Conservation (phyloP, 345 rosid species). For the Melaleuca alternifolia region DNA sequence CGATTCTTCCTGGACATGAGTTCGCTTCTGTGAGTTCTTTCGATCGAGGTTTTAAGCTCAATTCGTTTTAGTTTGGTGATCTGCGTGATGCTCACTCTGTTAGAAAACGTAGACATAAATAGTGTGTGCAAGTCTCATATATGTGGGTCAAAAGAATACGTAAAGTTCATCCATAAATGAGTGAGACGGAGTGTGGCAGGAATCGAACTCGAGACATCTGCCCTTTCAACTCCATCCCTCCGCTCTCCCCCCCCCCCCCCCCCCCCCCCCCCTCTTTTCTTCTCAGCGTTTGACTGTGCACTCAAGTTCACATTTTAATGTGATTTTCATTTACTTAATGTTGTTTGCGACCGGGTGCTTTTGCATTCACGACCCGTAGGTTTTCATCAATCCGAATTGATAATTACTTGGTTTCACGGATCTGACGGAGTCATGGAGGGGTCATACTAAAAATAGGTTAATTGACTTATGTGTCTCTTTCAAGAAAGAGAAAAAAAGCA, state of each 20-base stretch:
- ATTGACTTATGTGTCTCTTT: neutral
- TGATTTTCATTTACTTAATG: neutral
- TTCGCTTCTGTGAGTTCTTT: slow-evolving; percentile 69
- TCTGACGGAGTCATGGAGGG: neutral
- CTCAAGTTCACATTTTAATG: neutral
- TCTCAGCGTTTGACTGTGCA: neutral
- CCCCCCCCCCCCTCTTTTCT: neutral
- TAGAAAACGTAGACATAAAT: too few relatives aligned
- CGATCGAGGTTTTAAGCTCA: neutral
- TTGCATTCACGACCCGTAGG: neutral
- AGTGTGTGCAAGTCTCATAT: too few relatives aligned
- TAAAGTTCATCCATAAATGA: neutral
- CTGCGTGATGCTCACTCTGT: neutral
- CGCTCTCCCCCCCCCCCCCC: too few relatives aligned
- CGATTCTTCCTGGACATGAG: slow-evolving; percentile 53
- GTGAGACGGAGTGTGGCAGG: neutral
- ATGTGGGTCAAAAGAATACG: too few relatives aligned
- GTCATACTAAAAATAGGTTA: neutral
- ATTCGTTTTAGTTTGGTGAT: neutral
- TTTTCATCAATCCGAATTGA: neutral
- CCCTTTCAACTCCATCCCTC: too few relatives aligned
- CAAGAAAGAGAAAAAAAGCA: neutral
- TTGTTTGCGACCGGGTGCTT: neutral
- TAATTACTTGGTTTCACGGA: neutral
- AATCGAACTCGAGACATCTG: neutral